Evolutionary conservation across 2,329 filamentous ascomycete species (phyloP).

Genomic region (Diplodia scrobiculata): DNA sequence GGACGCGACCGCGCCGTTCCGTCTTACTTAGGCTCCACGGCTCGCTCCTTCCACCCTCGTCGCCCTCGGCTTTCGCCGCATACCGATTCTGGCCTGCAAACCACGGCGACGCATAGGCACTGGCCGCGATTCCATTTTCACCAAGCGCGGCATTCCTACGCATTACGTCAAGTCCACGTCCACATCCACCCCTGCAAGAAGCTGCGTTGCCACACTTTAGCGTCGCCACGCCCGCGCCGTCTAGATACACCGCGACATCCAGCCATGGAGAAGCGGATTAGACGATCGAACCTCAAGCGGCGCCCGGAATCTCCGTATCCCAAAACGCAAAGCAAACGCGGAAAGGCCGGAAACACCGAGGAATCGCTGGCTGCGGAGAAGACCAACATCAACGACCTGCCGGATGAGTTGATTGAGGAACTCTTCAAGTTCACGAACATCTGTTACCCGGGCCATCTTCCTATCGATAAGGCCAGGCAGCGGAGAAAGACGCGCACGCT

Average conservation of each 20-base stretch:
- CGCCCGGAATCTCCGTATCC: conserved; percentile 8
- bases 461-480: conserved; percentile 6
- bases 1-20: neutral
- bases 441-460: neutral
- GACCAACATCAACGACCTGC: neutral
- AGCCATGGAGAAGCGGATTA: conserved; percentile 1
- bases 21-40: neutral
- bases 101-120: neutral
- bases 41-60: neutral
- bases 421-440: conserved; percentile 5
- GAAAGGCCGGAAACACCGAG: neutral
- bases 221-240: neutral
- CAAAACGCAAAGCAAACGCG: conserved; percentile 11
- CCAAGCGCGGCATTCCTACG: neutral
- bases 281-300: neutral
- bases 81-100: neutral
- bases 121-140: neutral
- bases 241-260: neutral
- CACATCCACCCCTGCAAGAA: neutral
- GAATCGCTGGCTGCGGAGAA: too few relatives aligned
- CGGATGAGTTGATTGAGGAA: conserved; percentile 12
- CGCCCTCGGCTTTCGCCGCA: neutral
- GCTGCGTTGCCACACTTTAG: too few relatives aligned
- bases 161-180: conserved; percentile 6
- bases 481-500: conserved; percentile 1